A percentile compares a stretch with the other conserved stretches of the same genome.
These are phyloP conservation scores for Ambrosia artemisiifolia DNA, from an alignment of 129 eudicot species.

Conservation along the genomic window DNA sequence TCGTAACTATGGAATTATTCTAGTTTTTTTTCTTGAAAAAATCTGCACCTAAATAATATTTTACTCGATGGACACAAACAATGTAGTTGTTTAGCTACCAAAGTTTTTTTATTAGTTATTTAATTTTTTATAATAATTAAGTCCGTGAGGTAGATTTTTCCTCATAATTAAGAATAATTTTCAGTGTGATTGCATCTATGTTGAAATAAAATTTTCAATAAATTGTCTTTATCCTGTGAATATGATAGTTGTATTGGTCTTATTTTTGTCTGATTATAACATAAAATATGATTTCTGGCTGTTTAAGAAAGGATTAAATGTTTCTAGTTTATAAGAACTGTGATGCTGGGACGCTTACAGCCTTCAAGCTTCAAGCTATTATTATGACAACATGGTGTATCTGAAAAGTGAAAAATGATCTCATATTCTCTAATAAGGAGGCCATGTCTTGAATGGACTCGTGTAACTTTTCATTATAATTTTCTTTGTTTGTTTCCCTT, in stretches of 20 bases:
- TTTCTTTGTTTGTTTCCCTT: too few relatives aligned
- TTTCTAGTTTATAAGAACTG: too few relatives aligned
- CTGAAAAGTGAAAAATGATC: too few relatives aligned
- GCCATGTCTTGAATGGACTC: too few relatives aligned
- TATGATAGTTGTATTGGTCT: background rate
- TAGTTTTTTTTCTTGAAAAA: background rate
- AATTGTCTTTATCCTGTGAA: background rate
- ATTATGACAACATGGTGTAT: too few relatives aligned
- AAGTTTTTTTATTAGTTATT: background rate
- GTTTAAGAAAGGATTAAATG: background rate
- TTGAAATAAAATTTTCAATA: background rate
- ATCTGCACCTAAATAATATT: background rate
- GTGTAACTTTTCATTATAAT: too few relatives aligned
- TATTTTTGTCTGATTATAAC: background rate
- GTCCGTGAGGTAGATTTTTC: slow-evolving; percentile 11
- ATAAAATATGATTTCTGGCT: background rate
- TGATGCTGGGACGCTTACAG: background rate
- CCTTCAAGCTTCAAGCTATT: too few relatives aligned
- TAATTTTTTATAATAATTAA: background rate
- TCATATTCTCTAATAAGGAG: too few relatives aligned
- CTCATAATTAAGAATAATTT: background rate
- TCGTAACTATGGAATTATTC: background rate
- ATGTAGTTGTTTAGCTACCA: slow-evolving; percentile 27
- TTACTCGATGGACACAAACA: slow-evolving; percentile 8
- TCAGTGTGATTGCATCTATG: slow-evolving; percentile 16